phyloP scores from a whole-genome alignment of 768 basidiomycete species.

The Leucocoprinus sp. region DNA sequence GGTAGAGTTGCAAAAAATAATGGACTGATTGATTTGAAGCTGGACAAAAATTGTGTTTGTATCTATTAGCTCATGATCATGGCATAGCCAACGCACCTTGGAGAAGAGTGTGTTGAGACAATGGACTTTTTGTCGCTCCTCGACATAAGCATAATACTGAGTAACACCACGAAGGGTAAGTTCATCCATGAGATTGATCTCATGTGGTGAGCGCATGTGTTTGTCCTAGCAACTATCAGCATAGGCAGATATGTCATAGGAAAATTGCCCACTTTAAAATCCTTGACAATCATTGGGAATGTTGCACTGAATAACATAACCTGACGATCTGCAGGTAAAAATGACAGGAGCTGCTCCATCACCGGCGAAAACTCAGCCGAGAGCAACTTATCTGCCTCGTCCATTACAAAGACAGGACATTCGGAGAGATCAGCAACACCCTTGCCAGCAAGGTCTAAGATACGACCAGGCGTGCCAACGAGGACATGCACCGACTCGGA shows the following conservation, averaged over 20 bases:
- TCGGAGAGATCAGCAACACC: constrained; percentile 88
- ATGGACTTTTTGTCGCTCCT: constrained; percentile 99
- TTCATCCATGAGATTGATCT: constrained; percentile 99
- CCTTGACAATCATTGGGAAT: constrained; percentile 98
- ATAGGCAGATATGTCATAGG: not conserved
- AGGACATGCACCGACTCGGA: constrained; percentile 90
- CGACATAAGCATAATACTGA: constrained; percentile 99
- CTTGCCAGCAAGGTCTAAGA: constrained; percentile 91
- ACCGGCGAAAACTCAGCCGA: constrained; percentile 97
- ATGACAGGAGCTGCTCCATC: constrained; percentile 89
- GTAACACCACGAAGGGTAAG: constrained; percentile 97
- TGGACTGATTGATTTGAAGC: constrained; percentile 99
- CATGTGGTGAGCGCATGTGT: constrained; percentile 92
- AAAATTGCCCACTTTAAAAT: constrained; percentile 73
- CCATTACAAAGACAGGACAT: constrained; percentile 98
- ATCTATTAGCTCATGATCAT: not conserved
- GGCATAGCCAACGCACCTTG: constrained; percentile 48
- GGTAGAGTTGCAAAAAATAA: constrained; percentile 99
- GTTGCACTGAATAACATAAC: constrained; percentile 99
- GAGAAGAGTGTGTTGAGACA: constrained; percentile 99
- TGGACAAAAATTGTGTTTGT: constrained; percentile 23
- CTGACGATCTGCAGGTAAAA: constrained; percentile 79
- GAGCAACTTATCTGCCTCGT: constrained; percentile 97
- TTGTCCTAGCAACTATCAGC: constrained; percentile 54
- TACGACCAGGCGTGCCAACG: constrained; percentile 94